These are phyloP conservation scores for Pneumocystis carinii DNA, from an alignment of 1,139 yeast species.

Conservation along the genomic window DNA sequence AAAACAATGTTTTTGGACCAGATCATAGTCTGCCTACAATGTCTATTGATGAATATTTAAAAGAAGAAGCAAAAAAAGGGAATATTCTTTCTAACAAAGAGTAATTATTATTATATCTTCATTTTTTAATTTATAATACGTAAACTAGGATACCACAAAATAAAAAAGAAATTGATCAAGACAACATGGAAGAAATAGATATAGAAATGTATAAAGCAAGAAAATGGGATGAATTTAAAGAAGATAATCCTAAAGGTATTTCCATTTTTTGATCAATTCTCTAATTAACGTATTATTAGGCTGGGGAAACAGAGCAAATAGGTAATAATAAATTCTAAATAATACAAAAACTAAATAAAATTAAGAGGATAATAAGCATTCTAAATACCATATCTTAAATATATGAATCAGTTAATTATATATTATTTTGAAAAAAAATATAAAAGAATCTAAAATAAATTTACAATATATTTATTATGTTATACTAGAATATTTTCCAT, in stretches of 20 bases:
- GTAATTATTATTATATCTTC: conserved; percentile 16
- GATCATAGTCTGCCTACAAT: conserved; percentile 90
- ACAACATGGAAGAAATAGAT: conserved; percentile 35
- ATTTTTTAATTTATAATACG: neutral
- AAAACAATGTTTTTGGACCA: conserved; percentile 64
- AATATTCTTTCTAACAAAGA: conserved; percentile 46
- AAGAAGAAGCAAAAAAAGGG: conserved; percentile 71
- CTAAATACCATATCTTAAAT: neutral
- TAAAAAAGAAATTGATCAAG: conserved; percentile 32
- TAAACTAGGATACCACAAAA: conserved; percentile 10
- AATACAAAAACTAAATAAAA: neutral
- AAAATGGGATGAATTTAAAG: conserved; percentile 87
- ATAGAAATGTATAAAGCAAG: conserved; percentile 50
- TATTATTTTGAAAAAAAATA: neutral
- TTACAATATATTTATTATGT: no score
- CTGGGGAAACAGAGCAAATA: neutral
- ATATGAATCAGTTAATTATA: neutral
- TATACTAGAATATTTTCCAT: no score
- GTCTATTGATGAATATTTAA: conserved; percentile 84
- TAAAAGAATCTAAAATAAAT: neutral
- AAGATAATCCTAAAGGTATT: conserved; percentile 46
- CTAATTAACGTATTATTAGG: neutral
- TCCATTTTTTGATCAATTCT: neutral
- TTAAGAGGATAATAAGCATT: neutral
- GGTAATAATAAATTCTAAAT: neutral